These are phyloP conservation scores for Kregervanrija delftensis DNA, from an alignment of 805 yeast species.

Conservation along the genomic window DNA sequence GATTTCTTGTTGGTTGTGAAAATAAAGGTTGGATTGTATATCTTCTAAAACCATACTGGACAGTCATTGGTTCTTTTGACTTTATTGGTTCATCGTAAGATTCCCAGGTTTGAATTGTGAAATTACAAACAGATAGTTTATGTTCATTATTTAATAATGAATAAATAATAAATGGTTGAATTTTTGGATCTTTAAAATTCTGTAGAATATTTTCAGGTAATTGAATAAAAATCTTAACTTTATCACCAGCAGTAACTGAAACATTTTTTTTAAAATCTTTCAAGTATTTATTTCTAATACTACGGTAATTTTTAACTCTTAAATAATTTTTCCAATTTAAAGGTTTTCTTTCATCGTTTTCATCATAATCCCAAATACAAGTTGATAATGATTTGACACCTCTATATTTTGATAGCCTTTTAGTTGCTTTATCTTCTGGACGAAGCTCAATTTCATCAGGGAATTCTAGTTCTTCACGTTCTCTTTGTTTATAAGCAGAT, in stretches of 20 bases:
- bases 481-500: constrained; percentile 57
- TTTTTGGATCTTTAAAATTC: constrained; percentile 35
- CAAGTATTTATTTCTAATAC: constrained; percentile 59
- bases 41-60: constrained; percentile 92
- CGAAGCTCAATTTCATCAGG: constrained; percentile 91
- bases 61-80: constrained; percentile 71
- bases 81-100: constrained; percentile 81
- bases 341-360: constrained; percentile 66
- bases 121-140: constrained; percentile 74
- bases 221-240: constrained; percentile 50
- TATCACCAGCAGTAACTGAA: constrained; percentile 55
- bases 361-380: constrained; percentile 85
- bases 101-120: constrained; percentile 82
- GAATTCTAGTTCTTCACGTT: constrained; percentile 80
- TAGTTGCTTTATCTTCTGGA: constrained; percentile 70
- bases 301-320: constrained; percentile 68
- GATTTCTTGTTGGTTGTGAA: constrained; percentile 67
- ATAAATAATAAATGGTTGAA: constrained; percentile 55
- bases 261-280: constrained; percentile 50
- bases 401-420: constrained; percentile 70
- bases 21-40: constrained; percentile 75
- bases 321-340: constrained; percentile 68
- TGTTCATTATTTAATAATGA: constrained; percentile 82
- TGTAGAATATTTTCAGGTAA: constrained; percentile 45
- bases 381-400: constrained; percentile 79